Conservation (phyloP, 2,329 filamentous ascomycete genomes). For the Pseudopyrenochaeta lycopersici region DNA sequence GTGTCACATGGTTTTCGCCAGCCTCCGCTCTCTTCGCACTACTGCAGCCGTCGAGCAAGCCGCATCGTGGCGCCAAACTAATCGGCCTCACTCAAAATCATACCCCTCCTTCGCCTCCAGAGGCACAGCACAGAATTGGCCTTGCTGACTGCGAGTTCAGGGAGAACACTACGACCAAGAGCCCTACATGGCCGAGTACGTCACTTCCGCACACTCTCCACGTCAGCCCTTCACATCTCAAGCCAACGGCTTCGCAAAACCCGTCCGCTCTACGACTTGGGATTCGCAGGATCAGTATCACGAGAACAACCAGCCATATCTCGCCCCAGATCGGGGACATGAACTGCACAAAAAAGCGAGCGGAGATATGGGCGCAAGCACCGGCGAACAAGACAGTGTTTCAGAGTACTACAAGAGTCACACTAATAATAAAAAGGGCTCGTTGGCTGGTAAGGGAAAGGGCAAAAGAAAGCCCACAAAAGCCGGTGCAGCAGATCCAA, state of each 20-base stretch:
- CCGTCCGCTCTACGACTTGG: conserved; percentile 39
- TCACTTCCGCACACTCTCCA: conserved; percentile 32
- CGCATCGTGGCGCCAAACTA: conserved; percentile 30
- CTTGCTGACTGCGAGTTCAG: conserved; percentile 37
- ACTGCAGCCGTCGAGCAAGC: conserved; percentile 30
- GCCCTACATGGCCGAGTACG: conserved; percentile 48
- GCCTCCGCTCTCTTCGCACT: conserved; percentile 23
- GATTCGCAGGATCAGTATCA: conserved; percentile 39
- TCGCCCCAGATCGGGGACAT: conserved; percentile 46
- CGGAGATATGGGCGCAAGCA: conserved; percentile 53
- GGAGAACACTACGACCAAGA: conserved; percentile 41
- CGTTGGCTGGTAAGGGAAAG: conserved; percentile 26
- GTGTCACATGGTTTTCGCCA: conserved; percentile 23
- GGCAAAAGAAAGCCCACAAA: conserved; percentile 39
- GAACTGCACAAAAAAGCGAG: conserved; percentile 51
- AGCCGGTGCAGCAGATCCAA: conserved; percentile 21
- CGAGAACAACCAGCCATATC: conserved; percentile 33
- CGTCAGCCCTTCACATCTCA: conserved; percentile 47
- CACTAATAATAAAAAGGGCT: conserved; percentile 24
- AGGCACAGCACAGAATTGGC: neutral
- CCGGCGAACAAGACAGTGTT: conserved; percentile 58
- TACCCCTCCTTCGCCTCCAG: conserved; percentile 2
- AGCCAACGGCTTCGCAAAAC: conserved; percentile 44
- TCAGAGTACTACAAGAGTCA: conserved; percentile 54
- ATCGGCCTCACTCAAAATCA: conserved; percentile 1